A percentile compares a stretch with the other conserved stretches of the same genome.
Evolutionary conservation across 352 stramenopile species (phyloP).

Genomic region (Pythium aristosporum): DNA sequence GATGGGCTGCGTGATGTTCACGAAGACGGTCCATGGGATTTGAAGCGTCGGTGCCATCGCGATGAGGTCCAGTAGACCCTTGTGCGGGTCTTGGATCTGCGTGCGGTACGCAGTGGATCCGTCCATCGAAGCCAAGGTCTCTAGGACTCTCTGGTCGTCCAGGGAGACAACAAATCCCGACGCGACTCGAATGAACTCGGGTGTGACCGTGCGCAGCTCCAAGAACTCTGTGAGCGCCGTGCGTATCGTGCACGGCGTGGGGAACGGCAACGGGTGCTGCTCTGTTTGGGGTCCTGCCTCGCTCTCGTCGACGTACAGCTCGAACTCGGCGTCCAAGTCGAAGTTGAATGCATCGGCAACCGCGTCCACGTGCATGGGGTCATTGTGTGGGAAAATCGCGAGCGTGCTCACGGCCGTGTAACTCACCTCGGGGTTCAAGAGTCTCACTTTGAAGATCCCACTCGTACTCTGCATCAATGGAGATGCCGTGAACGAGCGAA

Average conservation of each 20-base stretch:
- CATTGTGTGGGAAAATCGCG: slow-evolving; percentile 80
- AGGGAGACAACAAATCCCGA: slow-evolving; percentile 45
- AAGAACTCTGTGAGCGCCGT: slow-evolving; percentile 89
- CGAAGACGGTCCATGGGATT: slow-evolving; percentile 74
- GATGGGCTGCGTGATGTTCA: slow-evolving; percentile 79
- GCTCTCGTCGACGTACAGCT: slow-evolving; percentile 28
- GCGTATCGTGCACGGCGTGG: slow-evolving; percentile 87
- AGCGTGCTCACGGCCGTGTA: slow-evolving; percentile 82
- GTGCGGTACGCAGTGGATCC: slow-evolving; percentile 78
- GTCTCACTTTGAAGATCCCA: slow-evolving; percentile 39
- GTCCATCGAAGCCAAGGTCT: slow-evolving; percentile 56
- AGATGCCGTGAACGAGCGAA: background rate
- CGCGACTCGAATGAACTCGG: slow-evolving; percentile 44
- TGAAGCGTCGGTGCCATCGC: slow-evolving; percentile 46
- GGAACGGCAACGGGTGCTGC: slow-evolving; percentile 71
- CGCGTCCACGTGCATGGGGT: slow-evolving; percentile 51
- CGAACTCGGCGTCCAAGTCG: slow-evolving; percentile 83
- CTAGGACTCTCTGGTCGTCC: slow-evolving; percentile 43
- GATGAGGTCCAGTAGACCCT: slow-evolving; percentile 81
- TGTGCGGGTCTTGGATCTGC: slow-evolving; percentile 72
- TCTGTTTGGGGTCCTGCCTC: slow-evolving; percentile 41
- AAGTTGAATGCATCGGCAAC: slow-evolving; percentile 70
- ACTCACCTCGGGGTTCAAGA: slow-evolving; percentile 38
- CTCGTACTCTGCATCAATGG: background rate
- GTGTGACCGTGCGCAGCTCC: slow-evolving; percentile 82